Conservation (phyloP, 306 rosid species). For the Ochetophila trinervis region DNA sequence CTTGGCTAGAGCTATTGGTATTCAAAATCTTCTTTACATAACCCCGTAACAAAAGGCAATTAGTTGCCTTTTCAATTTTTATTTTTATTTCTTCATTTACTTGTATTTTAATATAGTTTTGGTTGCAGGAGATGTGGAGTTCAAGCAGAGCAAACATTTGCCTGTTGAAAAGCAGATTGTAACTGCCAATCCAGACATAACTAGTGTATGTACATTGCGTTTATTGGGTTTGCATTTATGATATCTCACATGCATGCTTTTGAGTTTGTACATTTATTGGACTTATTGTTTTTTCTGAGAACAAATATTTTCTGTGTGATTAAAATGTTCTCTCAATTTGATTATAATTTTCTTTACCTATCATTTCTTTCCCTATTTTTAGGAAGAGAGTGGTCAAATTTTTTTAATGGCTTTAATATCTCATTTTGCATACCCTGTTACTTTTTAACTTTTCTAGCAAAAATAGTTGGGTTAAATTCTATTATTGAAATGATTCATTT, state of each 20-base stretch:
- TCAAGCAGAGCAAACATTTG: constrained; percentile 77
- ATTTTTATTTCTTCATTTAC: constrained; percentile 13
- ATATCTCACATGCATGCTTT: background rate
- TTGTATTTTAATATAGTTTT: constrained; percentile 15
- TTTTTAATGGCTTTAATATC: background rate
- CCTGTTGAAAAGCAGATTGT: constrained; percentile 87
- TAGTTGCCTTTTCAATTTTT: background rate
- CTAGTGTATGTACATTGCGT: constrained; percentile 45
- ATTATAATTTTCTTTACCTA: too few relatives aligned
- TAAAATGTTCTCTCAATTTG: too few relatives aligned
- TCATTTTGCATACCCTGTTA: background rate
- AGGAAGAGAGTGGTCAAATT: background rate
- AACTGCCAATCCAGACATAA: constrained; percentile 82
- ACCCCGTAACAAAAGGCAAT: background rate
- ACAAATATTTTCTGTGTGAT: too few relatives aligned
- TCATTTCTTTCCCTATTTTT: too few relatives aligned
- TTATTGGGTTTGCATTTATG: background rate
- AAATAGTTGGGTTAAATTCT: background rate
- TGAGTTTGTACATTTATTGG: background rate
- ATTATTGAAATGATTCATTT: background rate
- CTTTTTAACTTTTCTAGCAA: constrained; percentile 10
- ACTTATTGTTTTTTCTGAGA: too few relatives aligned
- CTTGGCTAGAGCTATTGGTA: constrained; percentile 94
- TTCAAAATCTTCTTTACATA: constrained; percentile 1
- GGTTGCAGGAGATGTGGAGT: constrained; percentile 76